Evolutionary conservation across 2,329 filamentous ascomycete genomes (phyloP).

Genomic region (Hypoxylon sp.): DNA sequence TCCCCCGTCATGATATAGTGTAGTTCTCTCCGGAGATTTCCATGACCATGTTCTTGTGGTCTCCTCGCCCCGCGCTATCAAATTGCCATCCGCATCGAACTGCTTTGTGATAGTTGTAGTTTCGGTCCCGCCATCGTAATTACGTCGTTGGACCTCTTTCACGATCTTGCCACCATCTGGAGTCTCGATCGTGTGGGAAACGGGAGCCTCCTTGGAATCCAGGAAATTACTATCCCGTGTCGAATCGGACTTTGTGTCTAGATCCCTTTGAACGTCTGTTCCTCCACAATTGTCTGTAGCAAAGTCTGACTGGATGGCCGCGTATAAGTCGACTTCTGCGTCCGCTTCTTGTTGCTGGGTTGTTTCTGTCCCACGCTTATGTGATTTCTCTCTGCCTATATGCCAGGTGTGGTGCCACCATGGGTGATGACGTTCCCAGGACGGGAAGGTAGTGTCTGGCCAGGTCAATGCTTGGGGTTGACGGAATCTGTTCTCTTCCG

Average conservation of each 20-base stretch:
- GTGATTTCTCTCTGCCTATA: constrained; percentile 2
- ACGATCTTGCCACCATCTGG: constrained; percentile 48
- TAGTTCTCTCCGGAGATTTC: constrained; percentile 10
- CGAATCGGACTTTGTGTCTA: background rate
- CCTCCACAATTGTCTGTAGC: background rate
- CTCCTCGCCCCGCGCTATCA: constrained; percentile 34
- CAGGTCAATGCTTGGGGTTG: constrained; percentile 12
- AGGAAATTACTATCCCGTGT: background rate
- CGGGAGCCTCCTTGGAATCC: constrained; percentile 15
- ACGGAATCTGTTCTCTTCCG: constrained; percentile 25
- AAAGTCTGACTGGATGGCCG: constrained; percentile 28
- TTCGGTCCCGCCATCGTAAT: constrained; percentile 29
- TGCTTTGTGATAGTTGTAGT: constrained; percentile 36
- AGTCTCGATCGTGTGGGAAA: constrained; percentile 32
- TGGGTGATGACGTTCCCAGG: constrained; percentile 14
- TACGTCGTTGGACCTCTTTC: constrained; percentile 35
- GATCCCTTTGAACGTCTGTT: background rate
- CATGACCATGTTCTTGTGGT: constrained; percentile 42
- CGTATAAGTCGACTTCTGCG: constrained; percentile 43
- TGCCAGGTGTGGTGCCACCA: background rate
- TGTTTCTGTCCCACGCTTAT: constrained; percentile 16
- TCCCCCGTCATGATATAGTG: background rate
- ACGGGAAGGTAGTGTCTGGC: constrained; percentile 12
- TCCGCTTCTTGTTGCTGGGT: constrained; percentile 24
- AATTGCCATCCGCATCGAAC: constrained; percentile 47